Percentiles rank a stretch among this genome's conserved stretches.
Conservation (phyloP, 108 stramenopile species). For the Cyclotella cryptica region DNA sequence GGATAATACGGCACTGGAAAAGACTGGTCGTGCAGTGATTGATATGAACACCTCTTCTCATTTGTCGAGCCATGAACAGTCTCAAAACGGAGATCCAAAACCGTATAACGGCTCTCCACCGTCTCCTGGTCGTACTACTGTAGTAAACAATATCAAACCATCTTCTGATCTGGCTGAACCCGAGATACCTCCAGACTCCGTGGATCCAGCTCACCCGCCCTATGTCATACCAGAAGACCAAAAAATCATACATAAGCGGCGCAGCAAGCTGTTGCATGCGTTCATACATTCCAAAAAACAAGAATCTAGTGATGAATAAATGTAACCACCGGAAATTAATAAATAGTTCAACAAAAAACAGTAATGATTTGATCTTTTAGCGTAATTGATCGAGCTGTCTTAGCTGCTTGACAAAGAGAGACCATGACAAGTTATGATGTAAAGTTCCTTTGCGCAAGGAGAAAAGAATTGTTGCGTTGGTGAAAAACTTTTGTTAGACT, state of each 20-base stretch:
- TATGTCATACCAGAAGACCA: conserved; percentile 26
- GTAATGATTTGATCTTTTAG: too few relatives aligned
- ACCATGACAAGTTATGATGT: too few relatives aligned
- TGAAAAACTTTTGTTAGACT: too few relatives aligned
- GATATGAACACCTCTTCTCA: background rate
- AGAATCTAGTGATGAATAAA: conserved; percentile 8
- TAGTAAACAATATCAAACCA: background rate
- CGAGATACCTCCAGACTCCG: background rate
- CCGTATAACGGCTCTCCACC: conserved; percentile 7
- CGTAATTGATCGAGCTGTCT: too few relatives aligned
- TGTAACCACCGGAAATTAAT: too few relatives aligned
- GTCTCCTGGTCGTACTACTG: background rate
- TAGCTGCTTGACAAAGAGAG: too few relatives aligned
- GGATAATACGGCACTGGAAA: conserved; percentile 79
- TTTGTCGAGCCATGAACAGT: background rate
- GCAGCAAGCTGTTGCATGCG: conserved; percentile 44
- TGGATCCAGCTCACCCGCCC: background rate
- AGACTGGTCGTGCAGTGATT: conserved; percentile 15
- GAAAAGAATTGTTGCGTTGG: too few relatives aligned
- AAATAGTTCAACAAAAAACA: too few relatives aligned
- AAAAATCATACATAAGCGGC: conserved; percentile 30
- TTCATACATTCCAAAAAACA: conserved; percentile 27
- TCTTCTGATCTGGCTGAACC: background rate
- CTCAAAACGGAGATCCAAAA: background rate
- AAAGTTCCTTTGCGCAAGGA: too few relatives aligned